Evolutionary conservation across 2,329 filamentous ascomycete genomes (phyloP).

Genomic region (Plectosphaerella cucumerina): DNA sequence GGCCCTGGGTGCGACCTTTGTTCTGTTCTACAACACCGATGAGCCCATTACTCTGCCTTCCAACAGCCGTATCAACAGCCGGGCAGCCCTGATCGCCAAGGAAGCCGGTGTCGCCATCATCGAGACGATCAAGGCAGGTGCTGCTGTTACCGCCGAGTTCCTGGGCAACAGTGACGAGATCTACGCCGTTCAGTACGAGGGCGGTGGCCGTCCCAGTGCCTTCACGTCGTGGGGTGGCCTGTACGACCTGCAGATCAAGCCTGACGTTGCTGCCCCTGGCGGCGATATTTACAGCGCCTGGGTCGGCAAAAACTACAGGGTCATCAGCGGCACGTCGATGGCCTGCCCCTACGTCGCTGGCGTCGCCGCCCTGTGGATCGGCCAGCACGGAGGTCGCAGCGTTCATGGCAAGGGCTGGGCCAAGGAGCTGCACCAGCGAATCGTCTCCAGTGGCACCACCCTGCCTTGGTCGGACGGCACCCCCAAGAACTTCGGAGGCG

Average conservation of each 20-base stretch:
- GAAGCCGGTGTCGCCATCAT: conserved; percentile 7
- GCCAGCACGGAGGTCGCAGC: conserved; percentile 21
- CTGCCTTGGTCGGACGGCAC: conserved; percentile 21
- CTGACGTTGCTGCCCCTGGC: conserved; percentile 36
- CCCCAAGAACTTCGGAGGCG: conserved; percentile 7
- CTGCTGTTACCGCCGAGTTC: conserved; percentile 12
- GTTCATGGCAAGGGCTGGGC: conserved; percentile 23
- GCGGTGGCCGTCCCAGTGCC: background rate
- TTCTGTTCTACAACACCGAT: conserved; percentile 33
- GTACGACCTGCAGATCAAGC: conserved; percentile 36
- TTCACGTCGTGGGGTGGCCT: conserved; percentile 38
- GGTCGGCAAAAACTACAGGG: conserved; percentile 28
- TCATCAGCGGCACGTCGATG: conserved; percentile 45
- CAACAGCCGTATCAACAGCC: conserved; percentile 2
- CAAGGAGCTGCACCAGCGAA: conserved; percentile 18
- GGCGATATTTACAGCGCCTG: conserved; percentile 37
- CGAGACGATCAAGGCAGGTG: conserved; percentile 10
- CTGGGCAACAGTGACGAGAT: conserved; percentile 1
- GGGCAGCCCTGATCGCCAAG: background rate
- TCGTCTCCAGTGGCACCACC: conserved; percentile 24
- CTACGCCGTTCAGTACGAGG: background rate
- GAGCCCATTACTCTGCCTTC: conserved; percentile 9
- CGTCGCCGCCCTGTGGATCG: conserved; percentile 28
- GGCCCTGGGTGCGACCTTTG: conserved; percentile 32
- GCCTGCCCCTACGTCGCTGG: conserved; percentile 39